Evolutionary conservation across 1,139 yeast species (phyloP), one percentile per base, ranked within the genome.

Genomic region (Lodderomyces oxycetoniae): DNA sequence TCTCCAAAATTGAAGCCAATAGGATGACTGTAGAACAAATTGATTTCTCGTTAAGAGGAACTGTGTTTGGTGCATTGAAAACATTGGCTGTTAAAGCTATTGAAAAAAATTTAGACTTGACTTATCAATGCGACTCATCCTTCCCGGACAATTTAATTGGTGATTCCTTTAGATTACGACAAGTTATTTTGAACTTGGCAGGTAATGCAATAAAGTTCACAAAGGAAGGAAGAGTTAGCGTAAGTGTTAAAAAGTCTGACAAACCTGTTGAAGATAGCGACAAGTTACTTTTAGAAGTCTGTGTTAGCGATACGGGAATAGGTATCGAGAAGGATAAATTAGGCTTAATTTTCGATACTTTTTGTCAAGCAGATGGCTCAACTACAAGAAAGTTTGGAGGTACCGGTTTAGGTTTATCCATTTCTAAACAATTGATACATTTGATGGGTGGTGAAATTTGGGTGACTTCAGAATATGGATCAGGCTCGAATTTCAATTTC

Each of bases 331-430:
- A 75, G 52, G 94, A 85, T 50, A 85, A 85, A 52, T 67, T 85
- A 32, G 94, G 87, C 30, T 70, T 85, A 28, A 85, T 85, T 52
- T 86, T 86, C 50, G 94, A 85, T 50, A 86, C 91, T 4, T 86
- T 86, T 63, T 81, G 94, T 50, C 95, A 86, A 58, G 95, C 95
- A 3, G 95, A 86, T 61, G 95, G 95, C 33, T 84, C 94, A 3
- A 85, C 95, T 1, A 86, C 95, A 1, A 74, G 95, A 54, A 84
- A 84, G 56, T 86, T 86, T 55, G 95, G 95, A 53, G 95, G 95
- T 55, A 86, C 95, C 7, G 91, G 91, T 40, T 67, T 86, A 33
- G 95, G 95, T 17, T 69, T 86, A 39, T 83, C 94, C 2, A 86
- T 86, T 56, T 86, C 95, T 5, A 84, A 84, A 55, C 87, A 86